Conservation (phyloP, 805 yeast genomes). For the Metschnikowia gelsemii region DNA sequence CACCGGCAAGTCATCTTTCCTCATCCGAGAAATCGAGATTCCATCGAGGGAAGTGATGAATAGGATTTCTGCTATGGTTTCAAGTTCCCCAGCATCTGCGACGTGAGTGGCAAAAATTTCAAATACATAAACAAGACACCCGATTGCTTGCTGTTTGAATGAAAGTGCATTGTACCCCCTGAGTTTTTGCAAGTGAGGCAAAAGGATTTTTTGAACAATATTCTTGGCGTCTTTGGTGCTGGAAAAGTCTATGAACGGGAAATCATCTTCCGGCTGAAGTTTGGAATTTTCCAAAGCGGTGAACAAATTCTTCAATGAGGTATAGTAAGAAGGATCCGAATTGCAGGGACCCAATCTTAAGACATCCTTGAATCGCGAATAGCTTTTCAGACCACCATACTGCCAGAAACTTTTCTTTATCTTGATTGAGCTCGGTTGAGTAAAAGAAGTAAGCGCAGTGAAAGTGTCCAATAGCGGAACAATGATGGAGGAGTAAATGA, state of each 20-base stretch:
- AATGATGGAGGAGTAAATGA: constrained; percentile 47
- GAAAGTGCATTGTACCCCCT: constrained; percentile 16
- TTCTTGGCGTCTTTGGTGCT: constrained; percentile 21
- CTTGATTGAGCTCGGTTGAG: constrained; percentile 20
- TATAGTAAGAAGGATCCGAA: constrained; percentile 52
- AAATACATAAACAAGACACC: constrained; percentile 22
- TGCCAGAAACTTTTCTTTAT: constrained; percentile 55
- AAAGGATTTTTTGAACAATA: constrained; percentile 21
- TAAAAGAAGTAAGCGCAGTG: constrained; percentile 22
- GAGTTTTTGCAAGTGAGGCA: constrained; percentile 21
- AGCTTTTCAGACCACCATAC: constrained; percentile 41
- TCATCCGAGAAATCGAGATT: constrained; percentile 6
- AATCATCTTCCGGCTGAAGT: constrained; percentile 15
- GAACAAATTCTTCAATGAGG: constrained; percentile 25
- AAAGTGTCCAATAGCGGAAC: constrained; percentile 51
- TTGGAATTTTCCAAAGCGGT: constrained; percentile 14
- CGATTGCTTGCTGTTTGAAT: constrained; percentile 22
- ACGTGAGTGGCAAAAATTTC: constrained; percentile 14
- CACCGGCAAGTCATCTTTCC: constrained; percentile 4
- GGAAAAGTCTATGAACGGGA: constrained; percentile 22
- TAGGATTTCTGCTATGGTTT: constrained; percentile 4
- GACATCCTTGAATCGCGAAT: constrained; percentile 45
- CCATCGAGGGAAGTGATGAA: constrained; percentile 13
- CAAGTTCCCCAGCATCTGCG: constrained; percentile 1
- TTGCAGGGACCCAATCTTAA: constrained; percentile 53